Base-by-base conservation (phyloP, 2,329 filamentous ascomycete species). In the Fusarium gaditjirri region DNA sequence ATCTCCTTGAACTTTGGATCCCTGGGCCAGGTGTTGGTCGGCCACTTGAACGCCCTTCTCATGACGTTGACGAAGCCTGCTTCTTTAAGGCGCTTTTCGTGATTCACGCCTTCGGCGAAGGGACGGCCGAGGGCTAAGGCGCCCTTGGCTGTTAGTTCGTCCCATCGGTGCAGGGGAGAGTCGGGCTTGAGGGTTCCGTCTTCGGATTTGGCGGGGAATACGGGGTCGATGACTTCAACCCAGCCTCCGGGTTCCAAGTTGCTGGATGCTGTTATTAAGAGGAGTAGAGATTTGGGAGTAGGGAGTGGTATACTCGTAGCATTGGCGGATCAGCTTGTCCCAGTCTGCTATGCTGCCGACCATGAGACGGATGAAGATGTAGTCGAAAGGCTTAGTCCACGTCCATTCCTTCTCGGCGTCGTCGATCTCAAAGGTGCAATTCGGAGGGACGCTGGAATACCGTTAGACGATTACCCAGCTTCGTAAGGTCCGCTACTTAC, bases 171-270 rank as follows among this genome's bases (percentile, higher is more conserved):
- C 0, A 74, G 6, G 0, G 66, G 59, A 0, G 69, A 73, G 3
- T 53, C 13, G 1, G 64, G n/a, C 0, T 65, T 52, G 12, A 73
- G 49, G 3, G 71, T 63, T 16, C 54, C 65, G 11, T 74, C 71
- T 35, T 74, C 71, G 1, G 61, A 74, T 16, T 59, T 69, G 21
- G 68, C 71, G 12, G 72, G 72, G 23, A 74, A 59, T 3, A 50
- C 47, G 4, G 68, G 68, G 13, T 74, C 72, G 3, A 72, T 66
- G 2, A 74, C 47, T 44, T 74, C 71, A 6, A 74, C n/a, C 72
- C 65, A 74, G 5, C 72, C 71, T 11, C 71, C 69, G 3, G 69
- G 50, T 10, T 72, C 46, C 2, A 74, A 11, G 10, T 54, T 41
- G 0, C 71, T 74, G 5, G 3, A 5, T 0, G 1, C 0, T 1